phyloP scores from a whole-genome alignment of 2,329 filamentous ascomycete genomes.

The Colletotrichum simmondsii region DNA sequence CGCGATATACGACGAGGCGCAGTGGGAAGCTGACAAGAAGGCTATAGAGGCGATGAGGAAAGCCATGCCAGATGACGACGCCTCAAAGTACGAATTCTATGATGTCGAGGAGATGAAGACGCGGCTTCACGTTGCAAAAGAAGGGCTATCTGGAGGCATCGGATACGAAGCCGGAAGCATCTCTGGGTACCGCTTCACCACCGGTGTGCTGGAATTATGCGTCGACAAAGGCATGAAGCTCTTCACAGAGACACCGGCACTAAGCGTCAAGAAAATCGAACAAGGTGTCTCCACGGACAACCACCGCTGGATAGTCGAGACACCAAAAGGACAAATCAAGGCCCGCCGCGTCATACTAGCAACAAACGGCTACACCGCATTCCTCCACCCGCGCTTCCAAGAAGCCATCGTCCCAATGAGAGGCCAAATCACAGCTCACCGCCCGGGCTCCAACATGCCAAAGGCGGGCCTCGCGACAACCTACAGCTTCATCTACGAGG shows the following conservation, averaged over 20 bases:
- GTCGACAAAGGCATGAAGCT: conserved; percentile 24
- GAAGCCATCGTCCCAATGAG: conserved; percentile 38
- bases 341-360: conserved; percentile 39
- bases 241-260: conserved; percentile 28
- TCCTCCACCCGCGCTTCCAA: conserved; percentile 37
- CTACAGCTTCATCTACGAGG: conserved; percentile 70
- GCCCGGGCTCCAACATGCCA: conserved; percentile 48
- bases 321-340: conserved; percentile 36
- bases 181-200: conserved; percentile 50
- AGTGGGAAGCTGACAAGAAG: conserved; percentile 50
- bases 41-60: conserved; percentile 57
- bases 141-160: conserved; percentile 56
- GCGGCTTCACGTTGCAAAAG: conserved; percentile 35
- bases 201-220: conserved; percentile 32
- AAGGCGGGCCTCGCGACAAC: conserved; percentile 57
- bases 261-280: neutral
- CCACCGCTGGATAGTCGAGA: conserved; percentile 32
- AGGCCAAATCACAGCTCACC: conserved; percentile 39
- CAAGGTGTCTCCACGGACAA: neutral
- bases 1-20: conserved; percentile 62
- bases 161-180: conserved; percentile 57
- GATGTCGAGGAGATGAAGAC: conserved; percentile 51
- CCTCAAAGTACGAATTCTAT: conserved; percentile 57
- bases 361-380: conserved; percentile 43
- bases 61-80: conserved; percentile 53